Evolutionary conservation across 164 flowering plant species (phyloP).

Genomic region (Vitis rupestris): DNA sequence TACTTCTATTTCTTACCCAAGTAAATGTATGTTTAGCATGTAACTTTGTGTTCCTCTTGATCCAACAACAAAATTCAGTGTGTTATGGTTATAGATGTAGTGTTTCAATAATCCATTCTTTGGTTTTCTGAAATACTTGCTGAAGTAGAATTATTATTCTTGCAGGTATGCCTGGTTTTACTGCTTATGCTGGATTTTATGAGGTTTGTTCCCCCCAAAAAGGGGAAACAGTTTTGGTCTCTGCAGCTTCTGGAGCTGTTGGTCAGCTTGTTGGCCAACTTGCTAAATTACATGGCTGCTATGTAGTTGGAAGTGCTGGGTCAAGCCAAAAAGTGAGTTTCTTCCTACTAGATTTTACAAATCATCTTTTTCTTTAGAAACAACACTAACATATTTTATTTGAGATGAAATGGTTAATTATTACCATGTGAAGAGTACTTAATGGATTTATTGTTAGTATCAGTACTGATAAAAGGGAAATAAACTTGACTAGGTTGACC

Average conservation of each 20-base stretch:
- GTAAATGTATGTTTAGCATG: too few relatives aligned
- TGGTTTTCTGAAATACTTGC: neutral
- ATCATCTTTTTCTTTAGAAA: neutral
- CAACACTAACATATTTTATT: neutral
- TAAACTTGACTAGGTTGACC: too few relatives aligned
- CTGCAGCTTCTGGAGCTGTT: constrained; percentile 86
- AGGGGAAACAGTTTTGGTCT: constrained; percentile 65
- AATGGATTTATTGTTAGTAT: neutral
- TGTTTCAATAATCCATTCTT: neutral
- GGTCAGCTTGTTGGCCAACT: constrained; percentile 87
- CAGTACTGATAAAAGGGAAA: neutral
- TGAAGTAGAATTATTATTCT: neutral
- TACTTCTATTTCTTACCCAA: too few relatives aligned
- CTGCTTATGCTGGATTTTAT: constrained; percentile 77
- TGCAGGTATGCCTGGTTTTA: constrained; percentile 80
- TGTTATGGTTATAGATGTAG: neutral
- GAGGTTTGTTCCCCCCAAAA: constrained; percentile 66
- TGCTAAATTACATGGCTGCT: constrained; percentile 78
- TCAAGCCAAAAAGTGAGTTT: constrained; percentile 45
- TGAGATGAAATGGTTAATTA: neutral
- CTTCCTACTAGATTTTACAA: neutral
- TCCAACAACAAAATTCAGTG: too few relatives aligned
- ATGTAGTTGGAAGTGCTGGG: constrained; percentile 86
- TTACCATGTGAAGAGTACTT: neutral
- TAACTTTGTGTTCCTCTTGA: too few relatives aligned